Percentiles rank a stretch among this genome's conserved stretches.
Evolutionary conservation across 2,329 filamentous ascomycete species (phyloP).

Genomic region (Sclerotiophoma versabilis): DNA sequence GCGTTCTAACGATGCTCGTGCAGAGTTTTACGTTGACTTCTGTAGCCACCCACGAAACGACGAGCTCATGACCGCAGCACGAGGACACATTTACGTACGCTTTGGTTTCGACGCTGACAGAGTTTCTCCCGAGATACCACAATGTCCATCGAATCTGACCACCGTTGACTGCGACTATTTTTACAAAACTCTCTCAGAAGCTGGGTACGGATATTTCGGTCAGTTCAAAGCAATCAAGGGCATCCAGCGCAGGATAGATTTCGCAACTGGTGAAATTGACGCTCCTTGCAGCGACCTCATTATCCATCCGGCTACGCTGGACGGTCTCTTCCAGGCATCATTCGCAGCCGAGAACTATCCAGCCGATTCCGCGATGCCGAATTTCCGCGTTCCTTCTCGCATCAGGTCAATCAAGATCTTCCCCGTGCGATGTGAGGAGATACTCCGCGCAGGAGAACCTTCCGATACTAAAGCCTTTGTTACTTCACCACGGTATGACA

Average conservation of each 20-base stretch:
- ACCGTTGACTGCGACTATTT: conserved; percentile 11
- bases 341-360: conserved; percentile 37
- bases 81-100: conserved; percentile 3
- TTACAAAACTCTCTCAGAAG: conserved; percentile 13
- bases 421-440: conserved; percentile 17
- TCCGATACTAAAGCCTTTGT: too few species aligned
- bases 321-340: conserved; percentile 39
- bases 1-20: background rate
- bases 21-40: conserved; percentile 19
- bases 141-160: background rate
- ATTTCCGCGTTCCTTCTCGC: conserved; percentile 29
- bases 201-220: conserved; percentile 9
- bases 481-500: too few species aligned
- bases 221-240: conserved; percentile 11
- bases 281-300: conserved; percentile 34
- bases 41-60: conserved; percentile 10
- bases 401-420: conserved; percentile 33
- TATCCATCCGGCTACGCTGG: conserved; percentile 40
- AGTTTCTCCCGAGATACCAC: background rate
- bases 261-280: conserved; percentile 9
- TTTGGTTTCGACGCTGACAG: conserved; percentile 13
- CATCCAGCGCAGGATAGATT: conserved; percentile 10
- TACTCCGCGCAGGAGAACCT: background rate
- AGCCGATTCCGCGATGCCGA: conserved; percentile 32
- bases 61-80: conserved; percentile 17